Evolutionary conservation across 2,329 filamentous ascomycete genomes (phyloP).

Genomic region (Setomelanomma holmii): DNA sequence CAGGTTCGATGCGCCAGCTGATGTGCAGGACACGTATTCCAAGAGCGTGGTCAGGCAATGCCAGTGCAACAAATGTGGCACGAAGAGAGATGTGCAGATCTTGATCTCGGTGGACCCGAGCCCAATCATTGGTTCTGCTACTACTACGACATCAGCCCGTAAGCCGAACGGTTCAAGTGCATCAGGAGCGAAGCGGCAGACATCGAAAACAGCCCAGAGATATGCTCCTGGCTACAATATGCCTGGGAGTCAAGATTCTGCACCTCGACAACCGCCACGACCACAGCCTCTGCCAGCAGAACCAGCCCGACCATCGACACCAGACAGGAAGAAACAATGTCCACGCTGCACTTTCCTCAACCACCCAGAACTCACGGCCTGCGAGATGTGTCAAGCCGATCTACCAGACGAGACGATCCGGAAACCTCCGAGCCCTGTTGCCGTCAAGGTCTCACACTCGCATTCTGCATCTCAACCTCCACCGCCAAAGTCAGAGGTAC

Average conservation of each 20-base stretch:
- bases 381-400: conserved; percentile 43
- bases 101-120: conserved; percentile 43
- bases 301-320: conserved; percentile 25
- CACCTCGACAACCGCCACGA: conserved; percentile 25
- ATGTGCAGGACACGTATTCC: conserved; percentile 39
- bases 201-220: conserved; percentile 26
- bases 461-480: conserved; percentile 40
- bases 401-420: conserved; percentile 31
- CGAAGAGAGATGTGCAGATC: conserved; percentile 43
- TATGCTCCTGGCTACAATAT: conserved; percentile 39
- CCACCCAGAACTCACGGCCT: conserved; percentile 35
- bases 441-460: conserved; percentile 26
- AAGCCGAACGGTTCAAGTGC: conserved; percentile 21
- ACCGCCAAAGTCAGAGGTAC: conserved; percentile 11
- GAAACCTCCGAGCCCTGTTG: conserved; percentile 32
- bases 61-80: conserved; percentile 46
- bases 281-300: conserved; percentile 20
- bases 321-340: conserved; percentile 43
- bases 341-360: conserved; percentile 46
- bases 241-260: conserved; percentile 23
- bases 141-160: conserved; percentile 8
- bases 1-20: conserved; percentile 40
- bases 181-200: conserved; percentile 15
- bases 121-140: conserved; percentile 19
- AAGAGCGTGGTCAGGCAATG: conserved; percentile 41